Evolutionary conservation across 2,329 filamentous ascomycete genomes (phyloP), one percentile per base, ranked within the genome.

Genomic region (Alternaria novae-zelandiae): DNA sequence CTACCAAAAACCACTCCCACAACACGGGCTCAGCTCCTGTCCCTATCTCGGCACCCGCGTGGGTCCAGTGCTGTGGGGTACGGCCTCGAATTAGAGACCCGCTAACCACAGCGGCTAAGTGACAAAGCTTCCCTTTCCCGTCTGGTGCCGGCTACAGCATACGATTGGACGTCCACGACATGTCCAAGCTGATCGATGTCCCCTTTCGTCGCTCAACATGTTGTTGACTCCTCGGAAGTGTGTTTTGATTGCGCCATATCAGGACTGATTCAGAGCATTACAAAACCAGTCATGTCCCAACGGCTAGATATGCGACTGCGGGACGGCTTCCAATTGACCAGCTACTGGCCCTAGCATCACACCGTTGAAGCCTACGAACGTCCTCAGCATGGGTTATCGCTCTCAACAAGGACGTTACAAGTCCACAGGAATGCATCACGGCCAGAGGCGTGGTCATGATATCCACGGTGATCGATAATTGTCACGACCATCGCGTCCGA

Each of bases 51-150:
- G 61, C n/a, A 45, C 45, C 36, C 36, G n/a, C 44, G 32, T 59
- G 56, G 56, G 43, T 44, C 59, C 51, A 57, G 45, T 30, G 36
- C 50, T 45, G 63, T 63, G 65, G 64, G 61, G 59, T 65, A 57
- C 54, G 54, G 64, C 44, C 59, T 59, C 20, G 36, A 54, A 47
- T 44, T 62, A 57, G 44, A 57, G 59, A 43, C 57, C 61, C 49
- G 53, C 63, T 55, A 54, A 44, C 41, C 53, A 28, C 58, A 59
- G 66, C 66, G 63, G 49, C 44, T 60, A 64, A 44, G 57, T 47
- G 49, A 58, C 49, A 56, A 66, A 63, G 28, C 54, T 51, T 54
- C 54, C 59, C 17, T 41, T 57, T 63, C 53, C 54, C 63, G 57
- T 61, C 47, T 46, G 59, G 43, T 41, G 23, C 28, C 49, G 8